Conservation (phyloP, 352 stramenopile species). For the Phytopythium boreale region DNA sequence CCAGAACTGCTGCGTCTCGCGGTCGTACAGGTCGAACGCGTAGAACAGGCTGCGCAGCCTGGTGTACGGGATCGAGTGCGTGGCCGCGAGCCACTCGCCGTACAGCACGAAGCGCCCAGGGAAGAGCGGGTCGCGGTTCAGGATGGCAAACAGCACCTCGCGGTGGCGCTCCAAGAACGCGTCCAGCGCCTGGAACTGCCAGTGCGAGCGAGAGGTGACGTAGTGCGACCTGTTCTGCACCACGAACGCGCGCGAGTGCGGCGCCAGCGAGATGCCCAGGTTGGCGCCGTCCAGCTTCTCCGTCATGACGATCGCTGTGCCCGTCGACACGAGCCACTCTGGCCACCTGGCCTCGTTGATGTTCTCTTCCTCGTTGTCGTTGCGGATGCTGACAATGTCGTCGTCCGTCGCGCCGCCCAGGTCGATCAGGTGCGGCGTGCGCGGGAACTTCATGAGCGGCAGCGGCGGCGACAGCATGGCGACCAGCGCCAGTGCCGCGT, state of each 20-base stretch:
- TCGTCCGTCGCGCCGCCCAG: constrained; percentile 50
- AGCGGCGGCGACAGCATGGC: constrained; percentile 32
- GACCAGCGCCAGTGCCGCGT: constrained; percentile 33
- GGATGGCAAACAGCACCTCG: constrained; percentile 34
- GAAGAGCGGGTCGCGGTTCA: constrained; percentile 48
- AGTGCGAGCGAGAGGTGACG: constrained; percentile 48
- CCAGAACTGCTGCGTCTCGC: constrained; percentile 41
- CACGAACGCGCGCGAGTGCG: constrained; percentile 40
- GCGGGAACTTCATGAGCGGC: constrained; percentile 57
- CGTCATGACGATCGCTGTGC: constrained; percentile 46
- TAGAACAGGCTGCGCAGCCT: constrained; percentile 65
- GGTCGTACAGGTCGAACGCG: constrained; percentile 81
- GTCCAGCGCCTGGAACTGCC: constrained; percentile 68
- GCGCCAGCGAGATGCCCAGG: constrained; percentile 66
- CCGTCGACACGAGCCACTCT: neutral
- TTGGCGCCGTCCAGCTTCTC: constrained; percentile 89
- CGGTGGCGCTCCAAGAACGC: constrained; percentile 44
- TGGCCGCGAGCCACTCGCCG: constrained; percentile 79
- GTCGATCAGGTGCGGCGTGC: constrained; percentile 58
- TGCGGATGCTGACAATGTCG: constrained; percentile 32
- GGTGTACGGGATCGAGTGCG: constrained; percentile 80
- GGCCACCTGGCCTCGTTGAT: neutral
- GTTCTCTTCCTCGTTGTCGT: neutral
- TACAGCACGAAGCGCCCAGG: constrained; percentile 74
- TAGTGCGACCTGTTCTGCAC: constrained; percentile 80